These are phyloP conservation scores for Sarcodon aspratus DNA, from an alignment of 768 basidiomycete species.

Conservation along the genomic window DNA sequence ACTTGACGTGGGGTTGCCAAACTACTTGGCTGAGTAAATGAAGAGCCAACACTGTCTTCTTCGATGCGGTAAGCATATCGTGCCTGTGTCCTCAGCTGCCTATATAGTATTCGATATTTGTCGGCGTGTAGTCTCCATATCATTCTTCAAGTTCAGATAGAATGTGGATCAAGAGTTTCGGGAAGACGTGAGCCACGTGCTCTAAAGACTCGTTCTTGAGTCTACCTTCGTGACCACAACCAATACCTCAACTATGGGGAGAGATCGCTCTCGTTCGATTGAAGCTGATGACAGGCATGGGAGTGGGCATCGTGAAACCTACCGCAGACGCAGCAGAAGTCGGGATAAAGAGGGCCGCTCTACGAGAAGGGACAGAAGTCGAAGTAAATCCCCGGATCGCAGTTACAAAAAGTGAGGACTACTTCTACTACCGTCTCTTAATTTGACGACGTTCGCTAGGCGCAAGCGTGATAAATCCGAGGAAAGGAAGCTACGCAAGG, in stretches of 20 bases:
- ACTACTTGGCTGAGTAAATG: constrained; percentile 29
- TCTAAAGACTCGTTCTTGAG: too few relatives aligned
- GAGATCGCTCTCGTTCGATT: constrained; percentile 16
- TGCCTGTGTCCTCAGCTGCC: background rate
- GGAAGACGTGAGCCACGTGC: too few relatives aligned
- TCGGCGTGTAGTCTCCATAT: too few relatives aligned
- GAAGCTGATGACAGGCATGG: background rate
- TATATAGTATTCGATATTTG: constrained; percentile 9
- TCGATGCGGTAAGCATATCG: constrained; percentile 6
- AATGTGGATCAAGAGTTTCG: too few relatives aligned
- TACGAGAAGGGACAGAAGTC: constrained; percentile 13
- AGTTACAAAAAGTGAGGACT: background rate
- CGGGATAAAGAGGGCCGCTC: constrained; percentile 17
- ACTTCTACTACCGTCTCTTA: background rate
- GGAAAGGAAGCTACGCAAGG: constrained; percentile 75
- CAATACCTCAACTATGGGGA: constrained; percentile 15
- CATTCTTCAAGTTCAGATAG: too few relatives aligned
- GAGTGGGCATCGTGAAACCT: constrained; percentile 10
- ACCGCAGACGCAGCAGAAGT: constrained; percentile 21
- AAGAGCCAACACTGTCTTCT: constrained; percentile 16
- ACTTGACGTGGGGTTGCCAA: constrained; percentile 53
- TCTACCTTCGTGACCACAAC: too few relatives aligned
- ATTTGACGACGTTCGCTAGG: constrained; percentile 23
- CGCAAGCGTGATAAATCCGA: constrained; percentile 83
- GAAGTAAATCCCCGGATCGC: constrained; percentile 23